Evolutionary conservation across 352 stramenopile genomes (phyloP).

Genomic region (Globisporangium canariense): DNA sequence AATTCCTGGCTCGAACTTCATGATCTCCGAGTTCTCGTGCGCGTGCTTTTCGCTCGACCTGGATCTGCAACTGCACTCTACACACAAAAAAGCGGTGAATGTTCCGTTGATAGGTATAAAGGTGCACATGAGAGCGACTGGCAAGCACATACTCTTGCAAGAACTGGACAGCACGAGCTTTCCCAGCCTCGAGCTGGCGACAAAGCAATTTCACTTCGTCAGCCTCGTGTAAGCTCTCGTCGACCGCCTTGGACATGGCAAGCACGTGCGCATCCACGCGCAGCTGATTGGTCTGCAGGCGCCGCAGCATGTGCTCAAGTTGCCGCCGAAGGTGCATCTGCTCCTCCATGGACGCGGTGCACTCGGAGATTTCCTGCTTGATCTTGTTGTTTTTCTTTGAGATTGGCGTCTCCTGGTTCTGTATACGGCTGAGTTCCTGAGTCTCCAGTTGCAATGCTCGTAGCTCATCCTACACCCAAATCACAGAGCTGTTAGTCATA

Average conservation of each 20-base stretch:
- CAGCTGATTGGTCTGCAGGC: slow-evolving; percentile 69
- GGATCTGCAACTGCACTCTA: slow-evolving; percentile 63
- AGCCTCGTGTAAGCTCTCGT: slow-evolving; percentile 57
- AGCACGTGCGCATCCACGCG: slow-evolving; percentile 66
- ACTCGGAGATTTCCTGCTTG: slow-evolving; percentile 66
- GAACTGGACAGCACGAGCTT: slow-evolving; percentile 67
- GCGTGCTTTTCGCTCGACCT: slow-evolving; percentile 59
- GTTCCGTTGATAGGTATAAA: not conserved
- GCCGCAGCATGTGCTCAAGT: slow-evolving; percentile 80
- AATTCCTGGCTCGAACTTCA: slow-evolving; percentile 75
- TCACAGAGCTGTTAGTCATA: not conserved
- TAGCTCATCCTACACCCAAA: slow-evolving; percentile 49
- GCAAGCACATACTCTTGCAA: slow-evolving; percentile 50
- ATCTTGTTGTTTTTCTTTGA: slow-evolving; percentile 67
- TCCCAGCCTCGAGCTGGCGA: slow-evolving; percentile 74
- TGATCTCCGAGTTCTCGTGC: slow-evolving; percentile 69
- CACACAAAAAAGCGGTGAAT: no score
- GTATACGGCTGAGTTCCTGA: slow-evolving; percentile 57
- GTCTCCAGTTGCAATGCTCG: slow-evolving; percentile 70
- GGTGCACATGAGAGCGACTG: not conserved
- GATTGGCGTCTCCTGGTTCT: slow-evolving; percentile 77
- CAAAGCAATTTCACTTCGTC: slow-evolving; percentile 76
- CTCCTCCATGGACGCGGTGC: slow-evolving; percentile 72
- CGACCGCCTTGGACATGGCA: slow-evolving; percentile 61
- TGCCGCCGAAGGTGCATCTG: slow-evolving; percentile 72